Percentiles rank a stretch among this genome's conserved stretches.
Conservation (phyloP, 148 eudicot species). For the Fagopyrum tataricum region DNA sequence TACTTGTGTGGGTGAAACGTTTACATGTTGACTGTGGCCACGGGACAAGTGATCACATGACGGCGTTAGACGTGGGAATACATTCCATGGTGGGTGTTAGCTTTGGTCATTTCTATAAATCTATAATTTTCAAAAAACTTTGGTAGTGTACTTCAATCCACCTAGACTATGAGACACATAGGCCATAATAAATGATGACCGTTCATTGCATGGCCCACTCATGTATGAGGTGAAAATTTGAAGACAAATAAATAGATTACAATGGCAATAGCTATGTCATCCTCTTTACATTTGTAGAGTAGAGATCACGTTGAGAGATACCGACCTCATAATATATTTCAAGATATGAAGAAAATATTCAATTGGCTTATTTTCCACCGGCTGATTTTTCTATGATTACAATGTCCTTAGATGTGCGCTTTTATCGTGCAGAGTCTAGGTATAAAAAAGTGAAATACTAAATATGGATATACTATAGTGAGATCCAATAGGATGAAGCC, state of each 20-base stretch:
- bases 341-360: slow-evolving; percentile 44
- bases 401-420: background rate
- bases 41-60: too few species aligned
- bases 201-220: background rate
- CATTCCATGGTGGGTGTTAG: too few species aligned
- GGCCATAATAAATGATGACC: background rate
- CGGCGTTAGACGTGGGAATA: too few species aligned
- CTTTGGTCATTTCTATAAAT: too few species aligned
- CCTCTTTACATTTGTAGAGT: background rate
- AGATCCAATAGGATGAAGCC: background rate
- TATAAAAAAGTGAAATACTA: background rate
- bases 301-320: background rate
- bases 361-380: too few species aligned
- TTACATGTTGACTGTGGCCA: too few species aligned
- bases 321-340: slow-evolving; percentile 83
- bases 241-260: background rate
- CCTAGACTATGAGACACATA: too few species aligned
- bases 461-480: background rate
- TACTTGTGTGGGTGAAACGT: too few species aligned
- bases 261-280: background rate
- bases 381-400: too few species aligned
- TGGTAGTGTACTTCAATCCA: too few species aligned
- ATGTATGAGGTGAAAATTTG: background rate
- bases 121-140: too few species aligned
- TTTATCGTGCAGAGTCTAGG: background rate